Conservation (phyloP, 345 rosid genomes). For the Acer campestre region DNA sequence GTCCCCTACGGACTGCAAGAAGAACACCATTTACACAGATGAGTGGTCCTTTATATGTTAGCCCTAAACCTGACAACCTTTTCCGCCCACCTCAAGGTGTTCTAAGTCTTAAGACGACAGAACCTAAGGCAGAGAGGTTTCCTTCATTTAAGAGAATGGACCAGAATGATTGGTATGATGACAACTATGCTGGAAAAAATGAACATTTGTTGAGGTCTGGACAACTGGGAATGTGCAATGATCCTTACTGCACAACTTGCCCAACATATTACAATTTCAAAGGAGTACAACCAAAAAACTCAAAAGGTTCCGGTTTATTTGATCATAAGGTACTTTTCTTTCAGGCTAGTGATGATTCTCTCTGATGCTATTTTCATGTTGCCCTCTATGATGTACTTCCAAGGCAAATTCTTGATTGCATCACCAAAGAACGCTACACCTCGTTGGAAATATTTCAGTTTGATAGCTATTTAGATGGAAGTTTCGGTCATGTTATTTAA, state of each 20-base stretch:
- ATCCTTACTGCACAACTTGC: constrained; percentile 93
- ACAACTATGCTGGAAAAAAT: constrained; percentile 52
- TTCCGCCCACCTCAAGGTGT: constrained; percentile 32
- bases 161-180: constrained; percentile 38
- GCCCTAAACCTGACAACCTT: constrained; percentile 37
- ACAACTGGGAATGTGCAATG: constrained; percentile 78
- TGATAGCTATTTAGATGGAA: not conserved
- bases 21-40: constrained; percentile 50
- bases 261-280: constrained; percentile 61
- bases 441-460: constrained; percentile 7
- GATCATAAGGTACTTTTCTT: constrained; percentile 52
- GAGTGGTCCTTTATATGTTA: constrained; percentile 70
- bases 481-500: not conserved
- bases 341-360: not conserved
- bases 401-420: not conserved
- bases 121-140: constrained; percentile 42
- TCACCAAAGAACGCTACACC: not conserved
- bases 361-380: constrained; percentile 4
- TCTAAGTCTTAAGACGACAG: constrained; percentile 22
- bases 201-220: constrained; percentile 82
- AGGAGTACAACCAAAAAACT: constrained; percentile 34
- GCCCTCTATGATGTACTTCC: constrained; percentile 6
- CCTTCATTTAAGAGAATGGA: constrained; percentile 43
- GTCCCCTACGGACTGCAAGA: constrained; percentile 77
- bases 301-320: constrained; percentile 50